phyloP scores from a whole-genome alignment of 352 stramenopile species.

The Thalassiosira hispida region DNA sequence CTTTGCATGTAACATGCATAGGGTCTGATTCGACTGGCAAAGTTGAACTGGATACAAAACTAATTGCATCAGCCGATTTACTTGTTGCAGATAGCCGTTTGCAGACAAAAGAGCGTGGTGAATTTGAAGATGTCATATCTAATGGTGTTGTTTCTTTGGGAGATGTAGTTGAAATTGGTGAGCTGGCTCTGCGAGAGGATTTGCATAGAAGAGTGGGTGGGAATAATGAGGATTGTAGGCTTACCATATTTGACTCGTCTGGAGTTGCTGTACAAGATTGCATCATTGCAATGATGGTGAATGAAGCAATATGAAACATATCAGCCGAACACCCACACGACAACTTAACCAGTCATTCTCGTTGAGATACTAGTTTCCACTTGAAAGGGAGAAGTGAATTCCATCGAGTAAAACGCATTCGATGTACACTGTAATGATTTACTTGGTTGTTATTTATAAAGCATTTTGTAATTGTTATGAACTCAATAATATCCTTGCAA shows the following conservation, averaged over 20 bases:
- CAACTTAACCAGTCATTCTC: no score
- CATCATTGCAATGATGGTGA: constrained; percentile 52
- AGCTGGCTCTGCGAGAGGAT: constrained; percentile 39
- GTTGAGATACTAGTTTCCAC: no score
- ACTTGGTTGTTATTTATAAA: background rate
- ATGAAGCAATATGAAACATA: constrained; percentile 12
- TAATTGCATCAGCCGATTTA: constrained; percentile 61
- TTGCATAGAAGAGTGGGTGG: constrained; percentile 37
- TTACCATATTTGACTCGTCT: constrained; percentile 79
- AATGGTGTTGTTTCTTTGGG: constrained; percentile 34
- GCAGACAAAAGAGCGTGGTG: constrained; percentile 59
- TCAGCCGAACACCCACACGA: no score
- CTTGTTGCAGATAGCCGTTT: constrained; percentile 59
- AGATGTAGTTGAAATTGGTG: constrained; percentile 58
- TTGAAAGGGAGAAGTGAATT: background rate
- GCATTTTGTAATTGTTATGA: no score
- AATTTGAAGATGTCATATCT: constrained; percentile 60
- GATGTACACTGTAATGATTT: background rate
- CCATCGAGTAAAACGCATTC: background rate
- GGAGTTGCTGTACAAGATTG: constrained; percentile 74
- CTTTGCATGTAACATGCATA: constrained; percentile 70
- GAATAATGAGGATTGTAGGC: constrained; percentile 41
- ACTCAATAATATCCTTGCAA: background rate
- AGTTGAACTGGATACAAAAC: constrained; percentile 49
- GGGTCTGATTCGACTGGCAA: constrained; percentile 73